A percentile compares a stretch with the other conserved stretches of the same genome.
Evolutionary conservation across 139 green algal genomes (phyloP).

Genomic region (Volvox reticuliferus): DNA sequence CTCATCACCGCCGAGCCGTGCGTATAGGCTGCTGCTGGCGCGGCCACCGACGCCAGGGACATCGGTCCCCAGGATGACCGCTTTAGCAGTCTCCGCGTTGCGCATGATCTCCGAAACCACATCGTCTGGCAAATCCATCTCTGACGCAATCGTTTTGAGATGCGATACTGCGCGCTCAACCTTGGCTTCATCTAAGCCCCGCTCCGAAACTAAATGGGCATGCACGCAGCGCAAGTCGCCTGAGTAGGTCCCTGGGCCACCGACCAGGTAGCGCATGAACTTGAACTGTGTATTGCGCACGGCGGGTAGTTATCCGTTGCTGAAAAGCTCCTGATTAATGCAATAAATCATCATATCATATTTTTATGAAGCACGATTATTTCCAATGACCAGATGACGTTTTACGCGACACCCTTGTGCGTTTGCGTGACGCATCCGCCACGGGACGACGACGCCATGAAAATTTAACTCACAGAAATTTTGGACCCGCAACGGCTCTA

Average conservation of each 20-base stretch:
- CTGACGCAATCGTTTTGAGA: not conserved
- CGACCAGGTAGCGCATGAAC: conserved; percentile 44
- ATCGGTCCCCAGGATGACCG: not conserved
- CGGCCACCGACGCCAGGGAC: not conserved
- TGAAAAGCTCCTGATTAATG: too few relatives aligned
- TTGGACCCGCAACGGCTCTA: too few relatives aligned
- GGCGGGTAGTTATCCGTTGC: too few relatives aligned
- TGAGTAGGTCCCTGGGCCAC: not conserved
- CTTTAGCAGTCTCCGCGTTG: not conserved
- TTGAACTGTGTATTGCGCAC: not conserved
- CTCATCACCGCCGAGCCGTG: conserved; percentile 2
- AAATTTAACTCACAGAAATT: too few relatives aligned
- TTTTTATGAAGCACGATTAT: too few relatives aligned
- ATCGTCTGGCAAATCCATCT: not conserved
- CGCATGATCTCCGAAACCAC: conserved; percentile 2
- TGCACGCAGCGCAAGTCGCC: conserved; percentile 22
- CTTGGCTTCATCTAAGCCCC: not conserved
- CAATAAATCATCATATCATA: too few relatives aligned
- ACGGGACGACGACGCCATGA: too few relatives aligned
- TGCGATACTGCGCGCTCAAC: not conserved
- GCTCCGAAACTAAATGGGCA: not conserved
- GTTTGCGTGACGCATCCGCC: too few relatives aligned
- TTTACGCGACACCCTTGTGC: too few relatives aligned
- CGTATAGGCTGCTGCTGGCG: not conserved
- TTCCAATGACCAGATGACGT: too few relatives aligned